Conservation (phyloP, 1,284 basidiomycete genomes). For the Macrocystidia cucumis region DNA sequence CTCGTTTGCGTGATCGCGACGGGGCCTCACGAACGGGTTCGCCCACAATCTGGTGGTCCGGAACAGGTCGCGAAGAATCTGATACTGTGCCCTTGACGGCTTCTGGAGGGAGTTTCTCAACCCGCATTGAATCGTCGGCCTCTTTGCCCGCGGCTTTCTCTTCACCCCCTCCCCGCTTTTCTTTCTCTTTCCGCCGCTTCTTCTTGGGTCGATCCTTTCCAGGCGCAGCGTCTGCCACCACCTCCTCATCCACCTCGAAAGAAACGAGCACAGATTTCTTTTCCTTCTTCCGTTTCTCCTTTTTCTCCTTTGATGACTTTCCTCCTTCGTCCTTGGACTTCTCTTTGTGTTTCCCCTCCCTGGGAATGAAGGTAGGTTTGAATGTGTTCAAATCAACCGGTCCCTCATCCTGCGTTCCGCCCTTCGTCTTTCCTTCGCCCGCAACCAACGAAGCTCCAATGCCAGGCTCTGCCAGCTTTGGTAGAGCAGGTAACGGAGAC, state of each 20-base stretch:
- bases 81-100: conserved; percentile 21
- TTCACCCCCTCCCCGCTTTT: conserved; percentile 37
- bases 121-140: conserved; percentile 54
- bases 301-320: conserved; percentile 33
- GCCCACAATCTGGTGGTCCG: neutral
- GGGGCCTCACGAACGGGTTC: conserved; percentile 9
- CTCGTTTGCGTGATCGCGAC: conserved; percentile 46
- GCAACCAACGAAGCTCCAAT: neutral
- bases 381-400: conserved; percentile 59
- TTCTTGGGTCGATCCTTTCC: conserved; percentile 37
- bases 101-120: conserved; percentile 47
- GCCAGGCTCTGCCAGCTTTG: conserved; percentile 11
- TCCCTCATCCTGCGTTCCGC: conserved; percentile 10
- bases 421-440: conserved; percentile 1
- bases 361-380: conserved; percentile 77
- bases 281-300: conserved; percentile 34
- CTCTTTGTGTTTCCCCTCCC: conserved; percentile 33
- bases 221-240: conserved; percentile 25
- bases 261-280: conserved; percentile 52
- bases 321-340: conserved; percentile 28
- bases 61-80: conserved; percentile 1
- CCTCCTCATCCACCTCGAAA: conserved; percentile 61
- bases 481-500: conserved; percentile 7
- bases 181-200: conserved; percentile 34
- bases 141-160: no score